These are phyloP conservation scores for Boletellus sp. DNA, from an alignment of 768 basidiomycete species.

Conservation along the genomic window DNA sequence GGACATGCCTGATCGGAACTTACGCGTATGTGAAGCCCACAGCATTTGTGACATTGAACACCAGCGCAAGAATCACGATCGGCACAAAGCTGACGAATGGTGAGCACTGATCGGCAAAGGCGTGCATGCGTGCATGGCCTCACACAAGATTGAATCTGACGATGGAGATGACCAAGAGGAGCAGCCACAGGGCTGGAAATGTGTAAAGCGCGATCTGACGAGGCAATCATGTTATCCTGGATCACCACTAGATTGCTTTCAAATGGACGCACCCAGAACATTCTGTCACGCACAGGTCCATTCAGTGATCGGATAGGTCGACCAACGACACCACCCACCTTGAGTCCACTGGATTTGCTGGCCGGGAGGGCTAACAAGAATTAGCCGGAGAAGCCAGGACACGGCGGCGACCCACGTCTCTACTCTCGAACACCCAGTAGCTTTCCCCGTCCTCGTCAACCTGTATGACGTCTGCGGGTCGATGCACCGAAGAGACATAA, in stretches of 20 bases:
- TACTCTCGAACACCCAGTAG: slow-evolving; percentile 97
- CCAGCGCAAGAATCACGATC: slow-evolving; percentile 88
- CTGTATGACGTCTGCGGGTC: slow-evolving; percentile 32
- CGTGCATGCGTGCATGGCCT: slow-evolving; percentile 33
- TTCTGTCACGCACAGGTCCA: slow-evolving; percentile 43
- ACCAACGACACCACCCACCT: slow-evolving; percentile 47
- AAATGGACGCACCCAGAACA: slow-evolving; percentile 76
- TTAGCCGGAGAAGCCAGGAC: slow-evolving; percentile 7
- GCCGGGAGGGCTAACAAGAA: slow-evolving; percentile 67
- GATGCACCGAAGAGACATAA: neutral
- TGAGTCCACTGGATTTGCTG: slow-evolving; percentile 84
- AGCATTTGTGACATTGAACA: slow-evolving; percentile 96
- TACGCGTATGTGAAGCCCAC: slow-evolving; percentile 95
- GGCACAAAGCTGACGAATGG: slow-evolving; percentile 72
- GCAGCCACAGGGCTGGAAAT: slow-evolving; percentile 86
- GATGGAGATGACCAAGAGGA: slow-evolving; percentile 83
- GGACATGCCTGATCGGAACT: slow-evolving; percentile 27
- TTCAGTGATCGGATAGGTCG: slow-evolving; percentile 6
- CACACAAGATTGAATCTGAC: slow-evolving; percentile 87
- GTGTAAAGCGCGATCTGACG: slow-evolving; percentile 79
- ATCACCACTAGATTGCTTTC: slow-evolving; percentile 5
- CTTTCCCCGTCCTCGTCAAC: slow-evolving; percentile 95
- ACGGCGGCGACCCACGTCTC: slow-evolving; percentile 64
- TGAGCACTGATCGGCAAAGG: slow-evolving; percentile 9
- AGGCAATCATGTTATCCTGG: slow-evolving; percentile 13